Base-by-base conservation (phyloP, 1,284 basidiomycete genomes). In the Microbotryum silenes-acaulis region DNA sequence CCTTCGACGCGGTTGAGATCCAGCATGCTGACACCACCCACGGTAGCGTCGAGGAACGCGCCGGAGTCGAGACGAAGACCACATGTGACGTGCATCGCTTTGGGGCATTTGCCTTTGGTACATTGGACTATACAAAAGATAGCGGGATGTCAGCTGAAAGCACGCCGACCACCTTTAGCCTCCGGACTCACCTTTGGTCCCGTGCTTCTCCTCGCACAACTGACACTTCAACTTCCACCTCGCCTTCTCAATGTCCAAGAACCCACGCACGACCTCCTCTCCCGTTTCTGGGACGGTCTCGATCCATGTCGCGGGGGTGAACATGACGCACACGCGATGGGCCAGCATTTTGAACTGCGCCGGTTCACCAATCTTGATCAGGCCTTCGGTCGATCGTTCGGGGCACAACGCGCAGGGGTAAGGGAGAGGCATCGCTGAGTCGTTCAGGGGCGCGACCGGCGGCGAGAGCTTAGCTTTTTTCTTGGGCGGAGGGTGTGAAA, bases 221-320 rank as follows among this genome's bases (percentile, higher is more conserved):
- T 83, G 81, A 74, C 93, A 97, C 85, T 92, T 94, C 89, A 96
- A 73, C 71, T 85, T 86, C 92, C 92, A 97, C 33, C 92, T 79
- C 72, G 88, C 92, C 73, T 85, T 90, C 25, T 87, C 86, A 65
- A 96, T 89, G 5, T 81, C 83, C 71, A 90, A 87, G 31, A 89
- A 85, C 4, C 90, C 90, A 70, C 86, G 85, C 3, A 92, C 84
- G 45, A 84, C 79, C 61, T 78, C 73, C 53, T 82, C 69, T 72
- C 81, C 57, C 59, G 60, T 65, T 27, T 29, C 53, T 6, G 53
- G 59, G 50, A 70, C 67, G 18, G 42, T 27, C 45, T 64, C 70
- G 49, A 71, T 71, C 72, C 70, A 74, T 5, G 70, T 73, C 33
- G 70, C 66, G 21, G 70, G 71, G 60, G 67, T 64, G 49, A 51